phyloP scores from a whole-genome alignment of 768 basidiomycete genomes.

The Xerocomellus chrysenteron region DNA sequence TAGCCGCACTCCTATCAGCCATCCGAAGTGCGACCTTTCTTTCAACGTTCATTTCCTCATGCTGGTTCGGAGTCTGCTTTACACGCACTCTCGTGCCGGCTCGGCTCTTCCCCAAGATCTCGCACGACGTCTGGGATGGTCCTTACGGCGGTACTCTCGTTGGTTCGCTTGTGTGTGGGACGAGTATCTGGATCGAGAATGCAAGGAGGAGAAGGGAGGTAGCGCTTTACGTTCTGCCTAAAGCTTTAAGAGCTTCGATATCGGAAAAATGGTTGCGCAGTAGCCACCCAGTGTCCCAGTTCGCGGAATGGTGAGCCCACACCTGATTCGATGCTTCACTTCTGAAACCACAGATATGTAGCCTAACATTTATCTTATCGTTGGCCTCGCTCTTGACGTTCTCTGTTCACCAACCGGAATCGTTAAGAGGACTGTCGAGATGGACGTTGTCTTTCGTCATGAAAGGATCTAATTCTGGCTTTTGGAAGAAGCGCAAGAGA shows the following conservation, averaged over 20 bases:
- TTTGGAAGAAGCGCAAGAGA: constrained; percentile 44
- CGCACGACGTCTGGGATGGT: constrained; percentile 81
- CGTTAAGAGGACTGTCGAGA: constrained; percentile 68
- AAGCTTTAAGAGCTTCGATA: constrained; percentile 64
- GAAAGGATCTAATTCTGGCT: constrained; percentile 55
- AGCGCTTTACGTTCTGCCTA: constrained; percentile 74
- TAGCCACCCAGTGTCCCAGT: constrained; percentile 37
- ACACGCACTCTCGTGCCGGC: constrained; percentile 67
- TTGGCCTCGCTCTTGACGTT: constrained; percentile 65
- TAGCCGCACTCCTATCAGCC: constrained; percentile 47
- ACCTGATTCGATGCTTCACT: not conserved
- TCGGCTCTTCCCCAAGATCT: constrained; percentile 59
- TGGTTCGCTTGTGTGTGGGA: constrained; percentile 69
- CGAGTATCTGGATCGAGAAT: constrained; percentile 78
- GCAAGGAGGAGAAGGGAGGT: constrained; percentile 73
- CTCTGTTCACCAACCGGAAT: constrained; percentile 58
- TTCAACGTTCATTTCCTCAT: constrained; percentile 66
- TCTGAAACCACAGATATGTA: constrained; percentile 29
- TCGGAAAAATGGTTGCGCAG: constrained; percentile 53
- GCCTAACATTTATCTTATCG: constrained; percentile 60
- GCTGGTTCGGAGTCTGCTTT: constrained; percentile 69
- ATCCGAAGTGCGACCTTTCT: constrained; percentile 71
- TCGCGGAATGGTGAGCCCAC: constrained; percentile 53
- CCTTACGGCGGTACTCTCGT: constrained; percentile 65
- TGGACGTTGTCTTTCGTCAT: constrained; percentile 70